These are phyloP conservation scores for Zymoseptoria ardabiliae DNA, from an alignment of 2,329 filamentous ascomycete genomes.

Conservation along the genomic window DNA sequence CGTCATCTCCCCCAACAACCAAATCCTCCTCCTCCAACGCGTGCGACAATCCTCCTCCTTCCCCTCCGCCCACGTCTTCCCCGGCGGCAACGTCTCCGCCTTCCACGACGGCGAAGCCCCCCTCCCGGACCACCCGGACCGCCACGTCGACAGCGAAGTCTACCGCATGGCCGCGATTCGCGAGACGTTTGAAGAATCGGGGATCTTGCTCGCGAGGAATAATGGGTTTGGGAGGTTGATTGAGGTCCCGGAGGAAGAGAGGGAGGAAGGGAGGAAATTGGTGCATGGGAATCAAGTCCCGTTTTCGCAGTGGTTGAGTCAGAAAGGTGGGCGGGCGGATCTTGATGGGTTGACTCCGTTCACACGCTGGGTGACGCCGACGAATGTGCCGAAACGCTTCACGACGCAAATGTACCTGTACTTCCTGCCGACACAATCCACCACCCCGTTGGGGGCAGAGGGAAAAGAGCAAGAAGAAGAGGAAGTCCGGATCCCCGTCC, in stretches of 20 bases:
- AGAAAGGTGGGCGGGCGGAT: conserved; percentile 56
- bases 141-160: conserved; percentile 63
- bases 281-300: conserved; percentile 60
- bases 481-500: conserved; percentile 57
- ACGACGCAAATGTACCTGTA: conserved; percentile 97
- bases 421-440: conserved; percentile 55
- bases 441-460: conserved; percentile 28
- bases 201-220: conserved; percentile 65
- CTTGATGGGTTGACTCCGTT: conserved; percentile 67
- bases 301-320: conserved; percentile 60
- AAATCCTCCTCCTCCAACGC: conserved; percentile 80
- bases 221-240: conserved; percentile 50
- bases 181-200: conserved; percentile 93
- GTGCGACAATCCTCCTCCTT: conserved; percentile 78
- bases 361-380: conserved; percentile 85
- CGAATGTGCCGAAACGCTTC: conserved; percentile 65
- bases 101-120: conserved; percentile 65
- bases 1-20: conserved; percentile 76
- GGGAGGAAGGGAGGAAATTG: conserved; percentile 57
- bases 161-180: conserved; percentile 81
- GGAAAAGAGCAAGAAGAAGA: conserved; percentile 23
- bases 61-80: conserved; percentile 89
- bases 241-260: conserved; percentile 51
- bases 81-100: conserved; percentile 74
- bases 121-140: conserved; percentile 40